Evolutionary conservation across 2,329 filamentous ascomycete genomes (phyloP), one percentile per base, ranked within the genome.

Genomic region (Thyridium curvatum): DNA sequence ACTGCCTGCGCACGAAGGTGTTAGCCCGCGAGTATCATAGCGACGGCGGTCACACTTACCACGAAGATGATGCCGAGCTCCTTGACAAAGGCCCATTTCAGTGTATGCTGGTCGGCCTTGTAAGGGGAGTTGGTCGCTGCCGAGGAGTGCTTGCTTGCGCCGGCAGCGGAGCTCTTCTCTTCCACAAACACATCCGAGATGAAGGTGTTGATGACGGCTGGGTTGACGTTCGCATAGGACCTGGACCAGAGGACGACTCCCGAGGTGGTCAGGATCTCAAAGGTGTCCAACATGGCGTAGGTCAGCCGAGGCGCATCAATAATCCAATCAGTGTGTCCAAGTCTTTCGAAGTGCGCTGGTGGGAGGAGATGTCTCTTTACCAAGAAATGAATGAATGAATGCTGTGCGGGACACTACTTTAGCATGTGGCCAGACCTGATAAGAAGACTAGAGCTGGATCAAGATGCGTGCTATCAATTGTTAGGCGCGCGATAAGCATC

Each of bases 111-210:
- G 52, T 97, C 93, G 55, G 86, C 85, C 62, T 79, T 87, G 67
- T 93, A 98, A 0, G 82, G 74, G 13, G 86, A 78, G 50, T 87
- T 87, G 37, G 65, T 69, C 13, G 77, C 68, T 12, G 79, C 73
- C 7, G 80, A 77, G 36, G 64, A 67, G 35, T 71, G 64, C 44
- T 80, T 75, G 48, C 79, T 77, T 38, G 79, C 71, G 40, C 77
- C 69, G 37, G 72, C 72, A 41, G 79, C 74, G n/a, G 39, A 12
- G 43, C 77, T 76, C 61, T 86, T 90, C 69, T 96, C 91, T 66
- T 98, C 93, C 56, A 98, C 96, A 60, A 98, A 96, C 57, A 96
- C 87, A 64, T 97, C 89, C 60, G 83, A 82, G 64, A 98, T 96
- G 62, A 98, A 83, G 69, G 79, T 85, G 71, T 98, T 96, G 70